Evolutionary conservation across 2,329 filamentous ascomycete genomes (phyloP), one percentile per base, ranked within the genome.

Genomic region (Pseudocercospora vitis): DNA sequence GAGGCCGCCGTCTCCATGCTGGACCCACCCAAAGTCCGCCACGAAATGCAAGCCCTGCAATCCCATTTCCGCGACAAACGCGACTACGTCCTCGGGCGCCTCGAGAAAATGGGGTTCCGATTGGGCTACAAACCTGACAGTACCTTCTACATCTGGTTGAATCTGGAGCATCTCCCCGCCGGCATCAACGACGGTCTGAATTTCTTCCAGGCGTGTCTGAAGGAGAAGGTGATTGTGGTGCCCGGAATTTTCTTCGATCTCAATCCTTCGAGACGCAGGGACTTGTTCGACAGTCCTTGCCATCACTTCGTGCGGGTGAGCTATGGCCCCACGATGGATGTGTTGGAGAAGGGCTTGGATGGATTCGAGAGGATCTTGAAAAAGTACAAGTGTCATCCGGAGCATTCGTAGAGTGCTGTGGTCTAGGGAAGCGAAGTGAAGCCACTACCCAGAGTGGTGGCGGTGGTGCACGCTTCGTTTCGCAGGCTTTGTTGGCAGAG

Each of bases 211-310:
- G 91, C 91, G 24, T 94, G 94, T 69, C 77, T 97, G 39, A 84
- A 88, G 67, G 91, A 96, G 78, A 95, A 95, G 80, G 89, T 95
- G 62, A 96, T 96, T 68, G 91, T 96, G 14, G 92, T 97, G 3
- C 92, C 92, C 0, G 92, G 92, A 56, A 97, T 97, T 72, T 97
- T 97, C 81, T 97, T 97, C 71, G 92, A 97, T 68, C 75, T 97
- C 60, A 97, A 97, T 76, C 92, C 92, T 3, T 87, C 88, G 29
- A 87, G 90, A 71, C 82, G 92, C 61, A 81, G 92, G 70, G 92
- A 97, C 72, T 74, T 97, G 63, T 97, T 97, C 63, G 92, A 97
- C 74, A 89, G 84, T 63, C 92, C 92, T 55, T 96, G 92, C 74
- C 92, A 97, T 74, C 76, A 94, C 74, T 95, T 92, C 70, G 88